These are phyloP conservation scores for Tricharina praecox DNA, from an alignment of 495 filamentous ascomycete genomes.

Conservation along the genomic window DNA sequence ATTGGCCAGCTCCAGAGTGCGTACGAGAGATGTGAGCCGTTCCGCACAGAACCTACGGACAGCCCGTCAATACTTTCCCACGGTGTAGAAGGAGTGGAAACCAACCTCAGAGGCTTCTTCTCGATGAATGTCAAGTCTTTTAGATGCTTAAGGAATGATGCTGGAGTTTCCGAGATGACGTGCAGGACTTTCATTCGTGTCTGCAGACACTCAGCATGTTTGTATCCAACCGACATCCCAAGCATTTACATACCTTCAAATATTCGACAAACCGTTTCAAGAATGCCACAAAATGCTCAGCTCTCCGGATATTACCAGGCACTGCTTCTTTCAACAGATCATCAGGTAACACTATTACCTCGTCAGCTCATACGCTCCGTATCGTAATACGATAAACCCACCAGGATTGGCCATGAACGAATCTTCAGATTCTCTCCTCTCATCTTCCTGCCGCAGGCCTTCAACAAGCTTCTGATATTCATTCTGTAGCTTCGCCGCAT, in stretches of 20 bases:
- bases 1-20: conserved; percentile 88
- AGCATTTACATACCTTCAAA: conserved; percentile 58
- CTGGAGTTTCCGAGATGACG: conserved; percentile 90
- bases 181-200: conserved; percentile 96
- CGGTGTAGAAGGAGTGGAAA: background rate
- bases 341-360: conserved; percentile 44
- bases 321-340: conserved; percentile 83
- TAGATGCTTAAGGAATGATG: conserved; percentile 81
- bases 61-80: background rate
- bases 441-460: conserved; percentile 71
- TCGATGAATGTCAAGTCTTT: conserved; percentile 96
- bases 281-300: conserved; percentile 93
- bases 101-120: conserved; percentile 63
- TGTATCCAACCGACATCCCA: no score
- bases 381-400: conserved; percentile 27
- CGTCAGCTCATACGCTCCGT: conserved; percentile 4
- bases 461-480: conserved; percentile 95
- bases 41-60: conserved; percentile 65
- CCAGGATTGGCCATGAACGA: conserved; percentile 90
- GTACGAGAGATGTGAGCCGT: conserved; percentile 80
- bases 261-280: conserved; percentile 95
- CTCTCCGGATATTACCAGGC: conserved; percentile 86
- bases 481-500: conserved; percentile 79
- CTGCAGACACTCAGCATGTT: conserved; percentile 25
- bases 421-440: conserved; percentile 66